Conservation (phyloP, 371 early-diverging fungal genomes). For the Capniomyces stellatus region DNA sequence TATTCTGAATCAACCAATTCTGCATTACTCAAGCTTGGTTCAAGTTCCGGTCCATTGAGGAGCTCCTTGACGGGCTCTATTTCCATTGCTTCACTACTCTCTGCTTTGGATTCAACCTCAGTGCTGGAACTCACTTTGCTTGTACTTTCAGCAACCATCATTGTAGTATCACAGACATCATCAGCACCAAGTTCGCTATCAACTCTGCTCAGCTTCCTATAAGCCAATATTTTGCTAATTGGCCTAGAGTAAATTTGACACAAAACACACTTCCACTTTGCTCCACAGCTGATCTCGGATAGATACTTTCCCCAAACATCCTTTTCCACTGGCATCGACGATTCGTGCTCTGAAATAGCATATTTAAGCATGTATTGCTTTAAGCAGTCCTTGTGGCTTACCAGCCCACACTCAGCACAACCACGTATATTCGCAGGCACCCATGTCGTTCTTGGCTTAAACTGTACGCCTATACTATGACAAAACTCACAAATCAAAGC, state of each 20-base stretch:
- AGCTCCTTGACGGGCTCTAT: too few species aligned
- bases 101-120: not conserved
- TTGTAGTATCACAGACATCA: not conserved
- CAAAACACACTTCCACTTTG: not conserved
- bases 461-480: not conserved
- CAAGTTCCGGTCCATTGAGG: too few species aligned
- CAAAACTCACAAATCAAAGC: not conserved
- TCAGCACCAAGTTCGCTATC: not conserved
- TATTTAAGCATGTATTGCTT: not conserved
- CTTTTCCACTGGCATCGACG: not conserved
- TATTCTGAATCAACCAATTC: too few species aligned
- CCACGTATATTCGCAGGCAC: not conserved
- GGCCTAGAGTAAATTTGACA: not conserved
- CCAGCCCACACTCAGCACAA: not conserved
- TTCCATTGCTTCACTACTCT: not conserved
- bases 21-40: too few species aligned
- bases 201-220: not conserved
- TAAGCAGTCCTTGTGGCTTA: not conserved
- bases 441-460: too few species aligned
- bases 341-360: not conserved
- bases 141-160: too few species aligned
- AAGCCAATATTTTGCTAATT: not conserved
- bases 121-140: not conserved
- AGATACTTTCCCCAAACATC: not conserved
- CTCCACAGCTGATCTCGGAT: not conserved